phyloP scores from a whole-genome alignment of 345 rosid genomes.

The Streptanthus diversifolius region DNA sequence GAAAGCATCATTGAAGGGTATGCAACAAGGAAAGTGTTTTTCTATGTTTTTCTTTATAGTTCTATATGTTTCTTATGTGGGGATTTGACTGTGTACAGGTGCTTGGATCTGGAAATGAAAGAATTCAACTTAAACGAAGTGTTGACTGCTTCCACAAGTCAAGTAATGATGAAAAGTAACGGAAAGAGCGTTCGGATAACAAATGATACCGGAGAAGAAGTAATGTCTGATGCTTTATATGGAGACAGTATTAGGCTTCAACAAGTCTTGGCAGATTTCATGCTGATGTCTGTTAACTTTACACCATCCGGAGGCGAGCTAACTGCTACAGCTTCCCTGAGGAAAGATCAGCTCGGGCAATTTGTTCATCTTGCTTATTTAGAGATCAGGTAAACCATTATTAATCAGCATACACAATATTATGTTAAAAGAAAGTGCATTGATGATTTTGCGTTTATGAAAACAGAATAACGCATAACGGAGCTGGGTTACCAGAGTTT shows the following conservation, averaged over 20 bases:
- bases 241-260: constrained; percentile 89
- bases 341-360: constrained; percentile 62
- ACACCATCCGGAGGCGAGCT: constrained; percentile 64
- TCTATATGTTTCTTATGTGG: background rate
- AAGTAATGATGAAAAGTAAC: constrained; percentile 64
- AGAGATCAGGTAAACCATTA: constrained; percentile 58
- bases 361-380: constrained; percentile 67
- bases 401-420: background rate
- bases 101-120: constrained; percentile 76
- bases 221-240: constrained; percentile 52
- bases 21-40: background rate
- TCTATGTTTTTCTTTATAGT: background rate
- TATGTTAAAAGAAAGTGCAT: background rate
- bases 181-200: constrained; percentile 51
- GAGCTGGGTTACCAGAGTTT: constrained; percentile 64
- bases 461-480: constrained; percentile 60
- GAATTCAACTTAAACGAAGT: constrained; percentile 58
- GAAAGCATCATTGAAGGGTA: constrained; percentile 87
- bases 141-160: constrained; percentile 60
- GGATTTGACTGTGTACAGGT: constrained; percentile 39
- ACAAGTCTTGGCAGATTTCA: constrained; percentile 72
- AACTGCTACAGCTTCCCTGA: constrained; percentile 47
- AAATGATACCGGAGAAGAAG: constrained; percentile 52
- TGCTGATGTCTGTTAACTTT: constrained; percentile 51
- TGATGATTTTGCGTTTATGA: constrained; percentile 11